Evolutionary conservation across 352 stramenopile species (phyloP).

Genomic region (Phytophthora palmivora): DNA sequence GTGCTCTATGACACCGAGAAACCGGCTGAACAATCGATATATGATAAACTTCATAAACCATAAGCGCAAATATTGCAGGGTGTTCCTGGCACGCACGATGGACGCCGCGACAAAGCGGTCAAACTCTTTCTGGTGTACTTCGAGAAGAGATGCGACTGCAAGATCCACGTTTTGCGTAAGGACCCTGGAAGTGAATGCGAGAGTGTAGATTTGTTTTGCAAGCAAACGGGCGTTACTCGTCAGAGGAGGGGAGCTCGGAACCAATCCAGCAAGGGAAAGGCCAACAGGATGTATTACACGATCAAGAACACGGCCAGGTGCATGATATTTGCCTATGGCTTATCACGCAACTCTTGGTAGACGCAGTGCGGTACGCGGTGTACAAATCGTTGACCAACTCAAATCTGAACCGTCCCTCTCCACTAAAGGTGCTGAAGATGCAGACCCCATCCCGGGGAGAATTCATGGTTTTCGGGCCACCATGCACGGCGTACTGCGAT

Average conservation of each 20-base stretch:
- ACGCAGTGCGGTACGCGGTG: constrained; percentile 31
- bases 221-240: constrained; percentile 14
- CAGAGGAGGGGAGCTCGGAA: constrained; percentile 35
- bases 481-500: not conserved
- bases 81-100: constrained; percentile 19
- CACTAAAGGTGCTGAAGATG: not conserved
- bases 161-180: constrained; percentile 7
- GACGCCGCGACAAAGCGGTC: constrained; percentile 7
- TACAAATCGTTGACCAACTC: constrained; percentile 11
- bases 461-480: not conserved
- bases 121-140: constrained; percentile 17
- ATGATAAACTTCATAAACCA: constrained; percentile 30
- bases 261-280: constrained; percentile 40
- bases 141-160: constrained; percentile 7
- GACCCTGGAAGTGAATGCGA: constrained; percentile 34
- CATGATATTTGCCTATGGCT: constrained; percentile 35
- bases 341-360: constrained; percentile 28
- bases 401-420: not conserved
- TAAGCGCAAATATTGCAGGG: constrained; percentile 18
- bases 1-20: not conserved
- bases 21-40: constrained; percentile 7
- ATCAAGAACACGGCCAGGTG: constrained; percentile 38
- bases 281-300: constrained; percentile 11
- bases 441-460: not conserved
- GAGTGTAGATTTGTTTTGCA: constrained; percentile 40